These are phyloP conservation scores for Fragilaria crotonensis DNA, from an alignment of 108 stramenopile genomes.

Conservation along the genomic window DNA sequence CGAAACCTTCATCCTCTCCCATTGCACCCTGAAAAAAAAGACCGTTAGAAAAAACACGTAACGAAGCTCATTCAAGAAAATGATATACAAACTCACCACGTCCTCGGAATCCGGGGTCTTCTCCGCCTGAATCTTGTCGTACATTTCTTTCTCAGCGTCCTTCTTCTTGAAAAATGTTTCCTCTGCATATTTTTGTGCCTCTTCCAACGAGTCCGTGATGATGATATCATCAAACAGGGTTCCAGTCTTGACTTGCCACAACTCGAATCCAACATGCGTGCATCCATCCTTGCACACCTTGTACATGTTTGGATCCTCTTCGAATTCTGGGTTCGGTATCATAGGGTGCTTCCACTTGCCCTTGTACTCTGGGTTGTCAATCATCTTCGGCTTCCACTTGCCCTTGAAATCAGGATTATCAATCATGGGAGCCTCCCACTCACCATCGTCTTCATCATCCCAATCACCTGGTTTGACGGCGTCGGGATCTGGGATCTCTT, in stretches of 20 bases:
- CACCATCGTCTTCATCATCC: slow-evolving; percentile 99
- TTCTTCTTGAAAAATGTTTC: slow-evolving; percentile 97
- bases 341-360: slow-evolving; percentile 92
- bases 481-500: slow-evolving; percentile 90
- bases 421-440: slow-evolving; percentile 94
- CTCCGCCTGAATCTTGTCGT: slow-evolving; percentile 78
- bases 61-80: too few relatives aligned
- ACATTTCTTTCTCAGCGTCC: slow-evolving; percentile 95
- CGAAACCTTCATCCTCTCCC: not conserved
- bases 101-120: too few relatives aligned
- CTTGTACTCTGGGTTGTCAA: slow-evolving; percentile 97
- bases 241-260: slow-evolving; percentile 98
- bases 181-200: slow-evolving; percentile 92
- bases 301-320: slow-evolving; percentile 79
- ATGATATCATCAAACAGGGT: slow-evolving; percentile 99
- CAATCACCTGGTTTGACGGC: slow-evolving; percentile 97
- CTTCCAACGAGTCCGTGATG: slow-evolving; percentile 94
- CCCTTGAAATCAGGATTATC: slow-evolving; percentile 99
- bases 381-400: slow-evolving; percentile 90
- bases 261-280: slow-evolving; percentile 97
- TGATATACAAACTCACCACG: too few relatives aligned
- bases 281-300: slow-evolving; percentile 94
- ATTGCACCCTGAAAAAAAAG: not conserved
- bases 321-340: slow-evolving; percentile 95
- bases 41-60: not conserved